Base-by-base conservation (phyloP, 2,329 filamentous ascomycete genomes). In the Scopulariopsis brevicaulis region DNA sequence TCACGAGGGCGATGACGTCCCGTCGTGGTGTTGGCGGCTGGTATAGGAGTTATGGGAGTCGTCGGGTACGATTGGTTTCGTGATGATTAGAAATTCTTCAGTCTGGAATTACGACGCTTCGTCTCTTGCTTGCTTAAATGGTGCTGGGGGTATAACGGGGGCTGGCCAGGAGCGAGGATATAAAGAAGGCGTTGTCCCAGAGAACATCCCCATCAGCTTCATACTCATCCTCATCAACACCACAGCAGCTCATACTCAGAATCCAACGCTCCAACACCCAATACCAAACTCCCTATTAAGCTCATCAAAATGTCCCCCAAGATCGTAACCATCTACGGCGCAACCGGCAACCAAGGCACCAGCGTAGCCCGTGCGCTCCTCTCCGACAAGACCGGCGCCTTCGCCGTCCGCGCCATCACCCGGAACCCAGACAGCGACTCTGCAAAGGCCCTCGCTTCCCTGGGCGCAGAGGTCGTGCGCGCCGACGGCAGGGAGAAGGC, bases 271-370 rank as follows among this genome's bases (percentile, higher is more conserved):
- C 8, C 8, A 24, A n/a, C 20, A 5, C 46, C 20, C 11, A 24
- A 6, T 10, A 24, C n/a, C 22, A 24, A 8, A 22, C 5, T 20
- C 46, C 20, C 20, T 48, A 22, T 34, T 25, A 51, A 22, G 32
- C 25, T 24, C 57, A 53, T 60, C 48, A 61, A 32, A 8, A 69
- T 69, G 66, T 59, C 64, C 55, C 50, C 64, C 48, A 67, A 65
- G 55, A 51, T 68, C 59, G 60, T 70, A 37, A 68, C 69, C 37
- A 64, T 71, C 15, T 68, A 66, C 35, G 76, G 76, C 1, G 74
- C 73, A 10, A 78, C 75, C 2, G 77, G 74, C 55, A 73, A 69
- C 51, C 77, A 80, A 62, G 78, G 77, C 57, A 71, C 73, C 22
- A 76, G 75, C 1, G 77, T 80, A 7, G 73, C 71, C 32, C 72